These are phyloP conservation scores for Mycena latifolia DNA, from an alignment of 768 basidiomycete species.

Conservation along the genomic window DNA sequence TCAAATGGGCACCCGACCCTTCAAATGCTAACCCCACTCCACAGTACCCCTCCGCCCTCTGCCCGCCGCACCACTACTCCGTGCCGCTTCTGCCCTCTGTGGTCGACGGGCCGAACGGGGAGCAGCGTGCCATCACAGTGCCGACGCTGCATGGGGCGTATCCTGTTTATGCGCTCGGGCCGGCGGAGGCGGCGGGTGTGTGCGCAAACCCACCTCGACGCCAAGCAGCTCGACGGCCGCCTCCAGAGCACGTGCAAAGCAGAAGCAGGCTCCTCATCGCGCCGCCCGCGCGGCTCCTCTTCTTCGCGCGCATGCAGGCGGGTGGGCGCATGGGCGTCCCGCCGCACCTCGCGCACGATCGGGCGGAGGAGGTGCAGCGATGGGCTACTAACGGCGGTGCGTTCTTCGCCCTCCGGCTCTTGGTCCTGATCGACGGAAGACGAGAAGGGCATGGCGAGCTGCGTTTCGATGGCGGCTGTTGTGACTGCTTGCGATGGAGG, in stretches of 20 bases:
- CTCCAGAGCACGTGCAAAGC: background rate
- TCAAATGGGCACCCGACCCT: too few species aligned
- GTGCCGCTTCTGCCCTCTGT: conserved; percentile 24
- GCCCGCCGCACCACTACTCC: conserved; percentile 34
- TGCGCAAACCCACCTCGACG: too few species aligned
- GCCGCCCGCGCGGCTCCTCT: conserved; percentile 58
- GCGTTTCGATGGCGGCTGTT: too few species aligned
- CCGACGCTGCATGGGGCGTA: conserved; percentile 29
- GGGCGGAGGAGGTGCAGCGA: conserved; percentile 41
- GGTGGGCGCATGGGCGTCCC: conserved; percentile 47
- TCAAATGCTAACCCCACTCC: background rate
- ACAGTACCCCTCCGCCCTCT: conserved; percentile 12
- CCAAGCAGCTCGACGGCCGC: too few species aligned
- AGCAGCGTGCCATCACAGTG: conserved; percentile 9
- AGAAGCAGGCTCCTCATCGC: conserved; percentile 42
- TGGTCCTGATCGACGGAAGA: too few species aligned
- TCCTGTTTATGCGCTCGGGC: conserved; percentile 17
- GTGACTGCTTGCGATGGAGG: too few species aligned
- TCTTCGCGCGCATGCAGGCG: conserved; percentile 56
- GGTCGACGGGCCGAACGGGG: background rate
- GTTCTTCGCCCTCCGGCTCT: background rate
- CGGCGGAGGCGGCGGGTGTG: too few species aligned
- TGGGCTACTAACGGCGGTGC: background rate
- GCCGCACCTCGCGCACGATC: conserved; percentile 20
- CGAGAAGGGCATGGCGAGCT: too few species aligned